These are phyloP conservation scores for Trypanosoma caninum DNA, from an alignment of 208 protist genomes.

Conservation along the genomic window DNA sequence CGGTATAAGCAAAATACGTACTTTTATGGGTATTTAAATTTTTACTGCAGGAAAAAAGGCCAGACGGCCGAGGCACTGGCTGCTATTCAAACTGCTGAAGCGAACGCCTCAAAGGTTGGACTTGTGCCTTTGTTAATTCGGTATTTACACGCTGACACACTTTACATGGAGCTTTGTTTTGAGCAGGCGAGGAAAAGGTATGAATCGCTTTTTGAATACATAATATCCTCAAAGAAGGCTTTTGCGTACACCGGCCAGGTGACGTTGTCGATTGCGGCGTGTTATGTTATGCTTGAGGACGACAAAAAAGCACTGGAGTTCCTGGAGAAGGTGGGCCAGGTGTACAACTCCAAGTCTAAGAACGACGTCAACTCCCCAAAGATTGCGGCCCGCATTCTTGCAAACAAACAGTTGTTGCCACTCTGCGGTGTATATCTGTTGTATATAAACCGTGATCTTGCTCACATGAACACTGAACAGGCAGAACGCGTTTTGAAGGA, in stretches of 20 bases:
- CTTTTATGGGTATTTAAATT: conserved; percentile 91
- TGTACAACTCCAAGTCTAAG: conserved; percentile 90
- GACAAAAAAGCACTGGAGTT: conserved; percentile 57
- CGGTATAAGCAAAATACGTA: conserved; percentile 87
- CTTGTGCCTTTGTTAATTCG: conserved; percentile 78
- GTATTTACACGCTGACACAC: conserved; percentile 87
- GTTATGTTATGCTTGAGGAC: conserved; percentile 78
- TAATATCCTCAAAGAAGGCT: conserved; percentile 63
- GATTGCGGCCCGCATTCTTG: conserved; percentile 70
- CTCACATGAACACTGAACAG: conserved; percentile 85
- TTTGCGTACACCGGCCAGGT: conserved; percentile 90
- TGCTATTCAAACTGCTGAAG: conserved; percentile 64
- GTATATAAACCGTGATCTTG: conserved; percentile 90
- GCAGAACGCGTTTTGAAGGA: conserved; percentile 62
- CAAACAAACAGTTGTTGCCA: conserved; percentile 69
- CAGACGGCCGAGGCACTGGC: conserved; percentile 68
- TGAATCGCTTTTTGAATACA: conserved; percentile 53
- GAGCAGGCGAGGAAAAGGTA: conserved; percentile 62
- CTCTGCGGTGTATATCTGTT: conserved; percentile 85
- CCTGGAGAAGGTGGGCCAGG: conserved; percentile 77
- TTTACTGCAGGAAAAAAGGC: conserved; percentile 87
- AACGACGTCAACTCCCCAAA: conserved; percentile 88
- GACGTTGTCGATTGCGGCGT: conserved; percentile 75
- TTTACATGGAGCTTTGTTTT: conserved; percentile 91
- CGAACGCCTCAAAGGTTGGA: conserved; percentile 70